Evolutionary conservation across 345 rosid species (phyloP).

Genomic region (Gossypium australe): DNA sequence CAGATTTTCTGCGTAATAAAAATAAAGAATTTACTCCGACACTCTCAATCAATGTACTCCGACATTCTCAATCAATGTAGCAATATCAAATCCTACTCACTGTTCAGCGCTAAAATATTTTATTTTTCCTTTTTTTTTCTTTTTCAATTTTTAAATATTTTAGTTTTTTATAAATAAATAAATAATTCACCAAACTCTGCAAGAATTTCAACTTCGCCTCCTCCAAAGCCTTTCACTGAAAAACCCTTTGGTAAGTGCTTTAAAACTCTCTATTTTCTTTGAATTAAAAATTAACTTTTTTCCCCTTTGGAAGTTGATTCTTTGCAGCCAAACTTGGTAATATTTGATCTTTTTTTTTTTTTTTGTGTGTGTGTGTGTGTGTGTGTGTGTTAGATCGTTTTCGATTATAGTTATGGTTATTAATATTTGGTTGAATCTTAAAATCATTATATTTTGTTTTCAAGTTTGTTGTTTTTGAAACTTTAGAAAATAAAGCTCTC

Average conservation of each 20-base stretch:
- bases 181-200: background rate
- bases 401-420: background rate
- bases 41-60: background rate
- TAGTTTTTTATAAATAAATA: background rate
- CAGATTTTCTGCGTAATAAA: too few species aligned
- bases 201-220: background rate
- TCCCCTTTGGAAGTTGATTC: background rate
- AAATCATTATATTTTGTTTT: too few species aligned
- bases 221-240: background rate
- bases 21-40: background rate
- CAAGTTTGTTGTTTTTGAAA: too few species aligned
- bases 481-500: too few species aligned
- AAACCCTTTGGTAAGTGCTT: background rate
- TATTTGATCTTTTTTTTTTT: background rate
- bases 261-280: background rate
- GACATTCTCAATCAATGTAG: background rate
- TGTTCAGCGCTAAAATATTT: constrained; percentile 2
- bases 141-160: background rate
- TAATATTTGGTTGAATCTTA: background rate
- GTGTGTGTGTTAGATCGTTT: background rate
- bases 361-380: too few species aligned
- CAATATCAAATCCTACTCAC: background rate
- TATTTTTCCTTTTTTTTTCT: too few species aligned
- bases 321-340: background rate
- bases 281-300: background rate